Evolutionary conservation across 768 basidiomycete species (phyloP).

Genomic region (Austroboletus eburneus): DNA sequence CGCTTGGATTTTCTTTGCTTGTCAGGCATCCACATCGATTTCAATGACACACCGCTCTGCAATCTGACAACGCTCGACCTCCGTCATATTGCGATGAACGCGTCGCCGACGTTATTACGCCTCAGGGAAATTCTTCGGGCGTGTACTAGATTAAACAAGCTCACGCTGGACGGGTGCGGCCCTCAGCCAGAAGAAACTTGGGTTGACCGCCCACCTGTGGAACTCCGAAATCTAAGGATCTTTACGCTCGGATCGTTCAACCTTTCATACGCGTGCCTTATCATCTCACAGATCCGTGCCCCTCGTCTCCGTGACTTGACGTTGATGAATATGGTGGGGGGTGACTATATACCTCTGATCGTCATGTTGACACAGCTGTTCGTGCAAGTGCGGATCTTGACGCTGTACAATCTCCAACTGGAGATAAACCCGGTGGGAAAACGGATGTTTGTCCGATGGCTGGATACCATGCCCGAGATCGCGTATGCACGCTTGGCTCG

Average conservation of each 20-base stretch:
- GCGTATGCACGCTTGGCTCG: conserved; percentile 47
- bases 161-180: conserved; percentile 62
- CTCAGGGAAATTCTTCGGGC: conserved; percentile 51
- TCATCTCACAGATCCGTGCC: conserved; percentile 48
- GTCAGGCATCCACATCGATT: conserved; percentile 60
- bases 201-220: conserved; percentile 36
- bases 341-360: conserved; percentile 50
- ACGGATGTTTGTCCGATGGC: conserved; percentile 42
- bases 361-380: conserved; percentile 43
- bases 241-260: conserved; percentile 58
- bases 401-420: conserved; percentile 45
- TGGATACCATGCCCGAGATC: conserved; percentile 56
- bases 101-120: conserved; percentile 44
- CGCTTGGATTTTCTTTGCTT: conserved; percentile 49
- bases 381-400: conserved; percentile 51
- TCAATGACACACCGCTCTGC: conserved; percentile 41
- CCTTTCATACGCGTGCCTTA: conserved; percentile 42
- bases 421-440: conserved; percentile 21
- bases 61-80: conserved; percentile 66
- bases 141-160: conserved; percentile 48
- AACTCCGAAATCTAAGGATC: conserved; percentile 45
- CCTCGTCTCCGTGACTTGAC: conserved; percentile 57
- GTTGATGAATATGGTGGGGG: conserved; percentile 48
- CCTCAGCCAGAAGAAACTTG: conserved; percentile 36
- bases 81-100: conserved; percentile 52